A percentile compares a stretch with the other conserved stretches of the same genome.
phyloP scores from a whole-genome alignment of 2,329 filamentous ascomycete species.

The Pseudocercospora fijiensis region DNA sequence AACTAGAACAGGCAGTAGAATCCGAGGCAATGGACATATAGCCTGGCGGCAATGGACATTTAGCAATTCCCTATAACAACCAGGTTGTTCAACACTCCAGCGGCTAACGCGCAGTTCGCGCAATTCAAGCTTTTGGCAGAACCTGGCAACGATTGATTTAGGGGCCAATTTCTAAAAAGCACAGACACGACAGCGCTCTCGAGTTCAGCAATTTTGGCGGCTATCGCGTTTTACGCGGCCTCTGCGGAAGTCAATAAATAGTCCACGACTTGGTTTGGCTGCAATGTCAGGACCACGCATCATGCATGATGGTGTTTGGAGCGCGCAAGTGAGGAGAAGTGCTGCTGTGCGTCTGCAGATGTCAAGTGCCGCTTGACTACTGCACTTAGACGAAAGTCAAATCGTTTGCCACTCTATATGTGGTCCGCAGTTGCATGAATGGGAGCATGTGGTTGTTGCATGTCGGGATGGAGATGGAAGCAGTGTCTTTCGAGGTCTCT shows the following conservation, averaged over 20 bases:
- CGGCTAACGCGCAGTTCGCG: conserved; percentile 2
- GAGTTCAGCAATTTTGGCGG: neutral
- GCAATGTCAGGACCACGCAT: neutral
- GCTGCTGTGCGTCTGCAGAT: conserved; percentile 8
- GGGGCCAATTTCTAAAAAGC: neutral
- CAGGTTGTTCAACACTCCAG: neutral
- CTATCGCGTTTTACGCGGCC: neutral
- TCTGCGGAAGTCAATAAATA: conserved; percentile 6
- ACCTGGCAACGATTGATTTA: neutral
- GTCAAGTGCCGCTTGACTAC: conserved; percentile 14
- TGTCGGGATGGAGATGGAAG: no score
- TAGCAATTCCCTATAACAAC: neutral
- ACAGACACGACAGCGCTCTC: neutral
- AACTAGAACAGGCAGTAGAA: no score
- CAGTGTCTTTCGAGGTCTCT: no score
- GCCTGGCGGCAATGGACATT: no score
- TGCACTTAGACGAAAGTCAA: conserved; percentile 20
- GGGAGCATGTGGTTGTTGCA: neutral
- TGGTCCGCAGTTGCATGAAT: neutral
- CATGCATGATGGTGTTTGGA: neutral
- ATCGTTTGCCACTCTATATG: neutral
- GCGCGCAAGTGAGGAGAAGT: neutral
- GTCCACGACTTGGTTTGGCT: neutral
- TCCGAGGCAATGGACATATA: no score
- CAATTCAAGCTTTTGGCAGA: neutral